Evolutionary conservation across 495 filamentous ascomycete species (phyloP).

Genomic region (Emericellopsis terricola): DNA sequence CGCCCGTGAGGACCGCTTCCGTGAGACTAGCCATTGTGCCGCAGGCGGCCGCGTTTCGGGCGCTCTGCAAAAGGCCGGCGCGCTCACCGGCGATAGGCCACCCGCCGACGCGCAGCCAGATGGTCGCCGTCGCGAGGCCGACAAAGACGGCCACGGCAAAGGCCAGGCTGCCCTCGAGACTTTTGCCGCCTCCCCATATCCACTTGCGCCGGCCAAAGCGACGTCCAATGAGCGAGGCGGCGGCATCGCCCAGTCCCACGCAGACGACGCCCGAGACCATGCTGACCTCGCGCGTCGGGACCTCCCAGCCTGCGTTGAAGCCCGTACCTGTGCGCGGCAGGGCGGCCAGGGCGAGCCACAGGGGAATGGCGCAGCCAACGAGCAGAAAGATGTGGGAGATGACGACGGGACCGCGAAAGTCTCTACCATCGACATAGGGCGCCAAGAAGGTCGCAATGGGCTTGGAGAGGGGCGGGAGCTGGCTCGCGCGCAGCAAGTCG

Average conservation of each 20-base stretch:
- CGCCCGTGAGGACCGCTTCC: conserved; percentile 88
- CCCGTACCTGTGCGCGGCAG: conserved; percentile 31
- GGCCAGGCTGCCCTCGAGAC: conserved; percentile 74
- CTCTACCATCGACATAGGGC: conserved; percentile 87
- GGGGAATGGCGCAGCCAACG: conserved; percentile 85
- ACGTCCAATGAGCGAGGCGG: conserved; percentile 82
- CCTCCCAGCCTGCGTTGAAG: conserved; percentile 54
- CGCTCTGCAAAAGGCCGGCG: conserved; percentile 3
- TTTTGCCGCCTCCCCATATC: conserved; percentile 95
- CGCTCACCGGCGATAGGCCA: conserved; percentile 29
- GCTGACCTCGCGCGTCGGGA: conserved; percentile 49
- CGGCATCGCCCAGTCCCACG: conserved; percentile 89
- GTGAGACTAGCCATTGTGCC: conserved; percentile 73
- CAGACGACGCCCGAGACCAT: conserved; percentile 87
- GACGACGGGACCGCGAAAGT: conserved; percentile 84
- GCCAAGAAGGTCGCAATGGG: conserved; percentile 72
- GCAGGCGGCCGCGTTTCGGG: conserved; percentile 45
- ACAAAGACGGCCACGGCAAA: conserved; percentile 64
- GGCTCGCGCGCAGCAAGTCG: conserved; percentile 75
- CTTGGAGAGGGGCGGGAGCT: conserved; percentile 72
- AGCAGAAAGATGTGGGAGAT: conserved; percentile 91
- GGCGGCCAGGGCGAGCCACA: conserved; percentile 74
- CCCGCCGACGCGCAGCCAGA: conserved; percentile 57
- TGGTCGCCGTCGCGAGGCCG: conserved; percentile 52
- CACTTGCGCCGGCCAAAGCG: conserved; percentile 76